phyloP scores from a whole-genome alignment of 805 yeast species.

The Yarrowia sp. region DNA sequence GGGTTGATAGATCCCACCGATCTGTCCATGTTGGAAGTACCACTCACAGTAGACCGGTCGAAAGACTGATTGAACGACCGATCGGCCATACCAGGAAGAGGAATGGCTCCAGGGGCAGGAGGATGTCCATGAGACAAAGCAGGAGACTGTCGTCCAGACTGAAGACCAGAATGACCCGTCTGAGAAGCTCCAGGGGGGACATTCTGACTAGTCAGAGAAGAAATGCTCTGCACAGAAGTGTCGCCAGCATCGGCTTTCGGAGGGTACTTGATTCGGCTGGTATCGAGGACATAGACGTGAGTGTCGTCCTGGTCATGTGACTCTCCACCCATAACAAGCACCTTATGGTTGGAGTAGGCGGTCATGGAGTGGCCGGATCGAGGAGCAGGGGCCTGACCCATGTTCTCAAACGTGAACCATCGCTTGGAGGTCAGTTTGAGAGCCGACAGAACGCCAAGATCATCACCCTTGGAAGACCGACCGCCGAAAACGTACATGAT shows the following conservation, averaged over 20 bases:
- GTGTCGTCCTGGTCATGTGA: slow-evolving; percentile 56
- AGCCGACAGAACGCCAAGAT: slow-evolving; percentile 65
- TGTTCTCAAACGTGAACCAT: slow-evolving; percentile 66
- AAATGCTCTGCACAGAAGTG: slow-evolving; percentile 18
- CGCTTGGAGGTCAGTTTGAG: slow-evolving; percentile 67
- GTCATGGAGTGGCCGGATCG: slow-evolving; percentile 92
- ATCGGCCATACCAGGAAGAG: slow-evolving; percentile 1
- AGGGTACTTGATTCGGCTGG: slow-evolving; percentile 47
- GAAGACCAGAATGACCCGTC: background rate
- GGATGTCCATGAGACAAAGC: background rate
- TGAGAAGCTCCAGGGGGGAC: background rate
- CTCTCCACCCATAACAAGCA: slow-evolving; percentile 91
- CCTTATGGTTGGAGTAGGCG: slow-evolving; percentile 60
- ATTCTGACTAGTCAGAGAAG: background rate
- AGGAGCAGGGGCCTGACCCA: slow-evolving; percentile 65
- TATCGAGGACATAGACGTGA: slow-evolving; percentile 62
- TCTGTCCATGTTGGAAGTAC: background rate
- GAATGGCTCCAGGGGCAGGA: slow-evolving; percentile 23
- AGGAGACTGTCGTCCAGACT: slow-evolving; percentile 1
- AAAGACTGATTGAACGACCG: background rate
- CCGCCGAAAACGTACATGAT: slow-evolving; percentile 88
- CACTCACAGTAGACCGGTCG: background rate
- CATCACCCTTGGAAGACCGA: slow-evolving; percentile 67
- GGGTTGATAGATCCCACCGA: background rate
- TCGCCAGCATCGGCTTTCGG: slow-evolving; percentile 35